A percentile compares a stretch with the other conserved stretches of the same genome.
Evolutionary conservation across 192 early-diverging fungal species (phyloP).

Genomic region (Backusella mclennaniae): DNA sequence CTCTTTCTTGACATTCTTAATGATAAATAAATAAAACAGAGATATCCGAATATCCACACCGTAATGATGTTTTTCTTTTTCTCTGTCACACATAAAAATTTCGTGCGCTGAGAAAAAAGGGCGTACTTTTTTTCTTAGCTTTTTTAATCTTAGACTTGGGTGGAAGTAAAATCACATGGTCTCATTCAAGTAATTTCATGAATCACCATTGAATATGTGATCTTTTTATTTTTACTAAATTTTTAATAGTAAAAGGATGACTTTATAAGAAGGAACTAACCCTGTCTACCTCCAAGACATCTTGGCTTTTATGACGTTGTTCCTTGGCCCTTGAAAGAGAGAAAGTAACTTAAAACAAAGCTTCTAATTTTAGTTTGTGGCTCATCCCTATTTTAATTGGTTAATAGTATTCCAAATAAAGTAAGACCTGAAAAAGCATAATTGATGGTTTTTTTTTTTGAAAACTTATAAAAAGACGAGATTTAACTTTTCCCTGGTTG

Average conservation of each 20-base stretch:
- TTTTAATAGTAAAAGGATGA: not conserved
- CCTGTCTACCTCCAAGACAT: not conserved
- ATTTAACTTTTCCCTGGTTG: not conserved
- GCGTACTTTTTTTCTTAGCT: not conserved
- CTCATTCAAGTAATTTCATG: not conserved
- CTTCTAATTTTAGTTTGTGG: conserved; percentile 2
- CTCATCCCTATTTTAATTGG: not conserved
- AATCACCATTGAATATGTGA: not conserved
- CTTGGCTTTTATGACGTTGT: conserved; percentile 4
- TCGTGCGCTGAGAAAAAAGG: not conserved
- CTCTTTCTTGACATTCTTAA: not conserved
- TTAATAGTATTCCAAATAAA: not conserved
- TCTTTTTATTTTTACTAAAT: not conserved
- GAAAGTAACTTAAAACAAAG: not conserved
- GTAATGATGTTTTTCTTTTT: not conserved
- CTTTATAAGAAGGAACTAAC: not conserved
- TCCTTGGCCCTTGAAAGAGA: not conserved
- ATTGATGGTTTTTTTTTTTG: not conserved
- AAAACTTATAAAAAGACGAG: not conserved
- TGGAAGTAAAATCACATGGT: not conserved
- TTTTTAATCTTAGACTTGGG: not conserved
- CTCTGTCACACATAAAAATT: not conserved
- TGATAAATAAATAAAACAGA: not conserved
- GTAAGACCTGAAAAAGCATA: not conserved
- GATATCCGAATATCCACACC: not conserved